phyloP scores from a whole-genome alignment of 2,329 filamentous ascomycete species.

The Fusarium brachygibbosum region DNA sequence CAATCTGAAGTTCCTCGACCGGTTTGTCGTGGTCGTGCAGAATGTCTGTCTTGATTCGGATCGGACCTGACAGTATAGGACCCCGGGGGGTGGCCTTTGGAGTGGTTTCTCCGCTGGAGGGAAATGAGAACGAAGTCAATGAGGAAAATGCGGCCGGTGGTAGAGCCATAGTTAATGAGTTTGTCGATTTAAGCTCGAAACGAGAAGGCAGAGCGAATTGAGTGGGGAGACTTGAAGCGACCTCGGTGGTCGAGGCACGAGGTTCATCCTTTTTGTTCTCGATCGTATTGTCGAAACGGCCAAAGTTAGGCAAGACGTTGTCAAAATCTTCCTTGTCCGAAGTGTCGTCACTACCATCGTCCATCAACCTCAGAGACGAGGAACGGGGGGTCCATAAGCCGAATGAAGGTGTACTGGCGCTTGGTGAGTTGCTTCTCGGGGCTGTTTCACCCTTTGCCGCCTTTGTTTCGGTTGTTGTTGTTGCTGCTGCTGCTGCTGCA shows the following conservation, averaged over 20 bases:
- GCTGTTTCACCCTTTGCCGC: slow-evolving; percentile 21
- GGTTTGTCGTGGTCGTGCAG: slow-evolving; percentile 48
- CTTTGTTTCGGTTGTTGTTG: neutral
- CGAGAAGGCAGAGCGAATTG: slow-evolving; percentile 22
- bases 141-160: slow-evolving; percentile 43
- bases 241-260: neutral
- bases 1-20: slow-evolving; percentile 51
- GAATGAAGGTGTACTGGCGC: slow-evolving; percentile 39
- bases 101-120: slow-evolving; percentile 34
- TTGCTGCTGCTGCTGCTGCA: slow-evolving; percentile 6
- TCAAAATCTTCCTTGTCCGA: slow-evolving; percentile 61
- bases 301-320: slow-evolving; percentile 66
- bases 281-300: slow-evolving; percentile 50
- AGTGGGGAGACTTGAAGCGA: slow-evolving; percentile 28
- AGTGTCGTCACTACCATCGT: slow-evolving; percentile 62
- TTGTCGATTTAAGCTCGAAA: slow-evolving; percentile 41
- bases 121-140: slow-evolving; percentile 40
- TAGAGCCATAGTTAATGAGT: slow-evolving; percentile 36
- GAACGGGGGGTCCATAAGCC: slow-evolving; percentile 55
- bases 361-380: slow-evolving; percentile 60
- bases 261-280: slow-evolving; percentile 32
- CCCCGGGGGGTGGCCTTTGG: slow-evolving; percentile 44
- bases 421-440: slow-evolving; percentile 43
- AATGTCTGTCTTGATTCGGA: slow-evolving; percentile 54
- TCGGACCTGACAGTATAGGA: slow-evolving; percentile 54